These are phyloP conservation scores for Danielozyma ontarioensis DNA, from an alignment of 805 yeast species.

Conservation along the genomic window DNA sequence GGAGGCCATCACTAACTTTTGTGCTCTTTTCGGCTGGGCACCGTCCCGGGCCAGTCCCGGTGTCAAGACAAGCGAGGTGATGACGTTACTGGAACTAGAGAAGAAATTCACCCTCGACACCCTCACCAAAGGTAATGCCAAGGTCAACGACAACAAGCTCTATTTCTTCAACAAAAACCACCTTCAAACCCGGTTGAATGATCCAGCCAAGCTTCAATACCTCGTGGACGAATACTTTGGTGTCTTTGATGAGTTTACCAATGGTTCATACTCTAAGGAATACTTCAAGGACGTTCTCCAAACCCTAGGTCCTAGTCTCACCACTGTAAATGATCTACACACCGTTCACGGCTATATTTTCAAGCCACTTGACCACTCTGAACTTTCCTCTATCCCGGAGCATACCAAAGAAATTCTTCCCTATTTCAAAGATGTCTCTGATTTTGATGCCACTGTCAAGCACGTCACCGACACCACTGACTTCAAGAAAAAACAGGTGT, in stretches of 20 bases:
- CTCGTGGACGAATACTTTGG: constrained; percentile 30
- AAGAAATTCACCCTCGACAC: constrained; percentile 58
- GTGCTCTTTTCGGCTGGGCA: constrained; percentile 93
- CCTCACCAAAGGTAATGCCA: constrained; percentile 89
- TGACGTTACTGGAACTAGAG: constrained; percentile 47
- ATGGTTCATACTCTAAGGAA: constrained; percentile 9
- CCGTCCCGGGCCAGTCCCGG: constrained; percentile 56
- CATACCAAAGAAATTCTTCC: constrained; percentile 11
- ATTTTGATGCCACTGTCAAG: constrained; percentile 1
- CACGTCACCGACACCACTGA: neutral
- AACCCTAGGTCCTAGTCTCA: constrained; percentile 44
- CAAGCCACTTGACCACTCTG: constrained; percentile 26
- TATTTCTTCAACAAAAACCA: constrained; percentile 73
- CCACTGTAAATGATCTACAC: constrained; percentile 49
- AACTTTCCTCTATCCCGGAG: constrained; percentile 8
- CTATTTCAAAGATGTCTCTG: neutral
- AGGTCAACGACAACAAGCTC: constrained; percentile 76
- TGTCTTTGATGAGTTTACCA: constrained; percentile 8
- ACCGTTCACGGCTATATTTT: constrained; percentile 47
- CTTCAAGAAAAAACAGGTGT: constrained; percentile 38
- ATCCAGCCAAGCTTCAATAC: constrained; percentile 28
- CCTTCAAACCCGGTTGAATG: constrained; percentile 39
- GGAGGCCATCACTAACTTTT: constrained; percentile 82
- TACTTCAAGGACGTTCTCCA: constrained; percentile 37
- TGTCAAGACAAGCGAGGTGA: constrained; percentile 46